Conservation (phyloP, 805 yeast genomes). For the Yamadazyma takamatsuzukensis region DNA sequence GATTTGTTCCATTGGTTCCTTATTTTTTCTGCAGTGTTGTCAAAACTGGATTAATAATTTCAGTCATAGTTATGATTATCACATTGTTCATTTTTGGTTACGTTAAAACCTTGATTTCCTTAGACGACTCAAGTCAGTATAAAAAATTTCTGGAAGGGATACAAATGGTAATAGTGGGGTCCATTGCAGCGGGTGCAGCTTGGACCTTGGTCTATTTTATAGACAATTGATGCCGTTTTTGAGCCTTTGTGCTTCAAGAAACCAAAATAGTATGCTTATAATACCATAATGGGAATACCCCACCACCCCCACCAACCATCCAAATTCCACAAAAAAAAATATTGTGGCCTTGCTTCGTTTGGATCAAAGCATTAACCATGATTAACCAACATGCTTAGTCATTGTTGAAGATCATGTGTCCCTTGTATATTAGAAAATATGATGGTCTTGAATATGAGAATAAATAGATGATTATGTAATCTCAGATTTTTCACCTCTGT, state of each 20-base stretch:
- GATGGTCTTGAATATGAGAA: no score
- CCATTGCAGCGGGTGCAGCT: constrained; percentile 97
- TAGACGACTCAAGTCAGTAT: constrained; percentile 60
- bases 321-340: no score
- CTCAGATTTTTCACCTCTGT: no score
- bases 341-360: no score
- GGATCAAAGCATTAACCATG: no score
- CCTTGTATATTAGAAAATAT: no score
- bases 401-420: no score
- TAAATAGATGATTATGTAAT: no score
- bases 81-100: constrained; percentile 88
- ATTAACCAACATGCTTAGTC: no score
- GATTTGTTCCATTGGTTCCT: constrained; percentile 86
- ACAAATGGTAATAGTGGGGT: constrained; percentile 93
- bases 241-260: neutral
- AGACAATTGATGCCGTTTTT: constrained; percentile 27
- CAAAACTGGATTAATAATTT: constrained; percentile 67
- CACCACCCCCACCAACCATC: no score
- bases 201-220: constrained; percentile 85
- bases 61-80: constrained; percentile 76
- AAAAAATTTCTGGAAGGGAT: constrained; percentile 73
- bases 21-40: constrained; percentile 82
- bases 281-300: no score
- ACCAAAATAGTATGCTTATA: no score
- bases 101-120: constrained; percentile 76